Base-by-base conservation (phyloP, 345 rosid genomes). In the Kandelia obovata region DNA sequence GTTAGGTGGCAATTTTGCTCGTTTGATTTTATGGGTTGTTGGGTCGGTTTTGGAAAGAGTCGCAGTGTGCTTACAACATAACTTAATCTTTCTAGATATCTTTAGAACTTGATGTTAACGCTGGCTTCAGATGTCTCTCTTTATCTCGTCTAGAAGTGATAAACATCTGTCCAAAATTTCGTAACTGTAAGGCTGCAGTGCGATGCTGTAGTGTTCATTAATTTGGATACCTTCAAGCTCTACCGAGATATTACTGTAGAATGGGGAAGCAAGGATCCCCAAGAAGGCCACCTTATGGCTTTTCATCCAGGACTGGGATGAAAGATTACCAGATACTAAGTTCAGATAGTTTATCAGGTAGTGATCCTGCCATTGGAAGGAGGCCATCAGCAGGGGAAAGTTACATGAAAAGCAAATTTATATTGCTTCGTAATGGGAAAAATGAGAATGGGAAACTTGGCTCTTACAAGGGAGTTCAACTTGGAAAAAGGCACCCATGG, bases 231-330 rank as follows among this genome's bases (percentile, higher is more conserved):
- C 32, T 57, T 66, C 51, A 61, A 59, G 66, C 71, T 61, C 71
- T 39, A 31, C 63, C 68, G 71, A 70, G 57, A 62, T 43, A 52
- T 43, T 26, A 61, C 26, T 46, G 70, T 68, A 76, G 56, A 58
- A 81, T 77, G 91, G 92, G 90, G 69, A 87, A 80, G 74, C 89
- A 83, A 81, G 82, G 87, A 62, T 75, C 79, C 34, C 79, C 80
- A 1, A 73, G 81, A 68, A 78, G 82, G 76, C 85, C 80, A 23
- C 77, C 73, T 67, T 85, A 82, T 0, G 69, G 65, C 30, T 68
- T 73, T 61, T 65, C 66, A 51, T 16, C 19, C 43, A 76, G 79
- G 78, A 77, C 19, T 39, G 80, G 80, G 78, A 77, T 70, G 46
- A 83, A 82, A 71, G 82, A 71, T 39, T 67, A 71, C 76, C 74